A percentile compares a stretch with the other conserved stretches of the same genome.
These are phyloP conservation scores for Leccinum ochraceum DNA, from an alignment of 768 basidiomycete species.

Conservation along the genomic window DNA sequence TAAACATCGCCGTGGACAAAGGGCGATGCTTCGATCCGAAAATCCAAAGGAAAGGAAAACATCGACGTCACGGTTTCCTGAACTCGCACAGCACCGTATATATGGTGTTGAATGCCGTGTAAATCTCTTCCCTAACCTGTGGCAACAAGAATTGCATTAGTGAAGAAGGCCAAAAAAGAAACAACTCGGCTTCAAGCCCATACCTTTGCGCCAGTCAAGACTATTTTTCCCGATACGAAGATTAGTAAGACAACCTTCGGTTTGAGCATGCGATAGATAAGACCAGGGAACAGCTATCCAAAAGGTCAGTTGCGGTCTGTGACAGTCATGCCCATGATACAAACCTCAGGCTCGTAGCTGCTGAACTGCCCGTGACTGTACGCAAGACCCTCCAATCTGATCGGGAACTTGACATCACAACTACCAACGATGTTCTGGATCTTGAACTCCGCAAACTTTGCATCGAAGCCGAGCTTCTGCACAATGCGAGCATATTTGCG, in stretches of 20 bases:
- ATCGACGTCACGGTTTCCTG: constrained; percentile 64
- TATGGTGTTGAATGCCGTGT: constrained; percentile 99
- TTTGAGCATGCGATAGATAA: constrained; percentile 99
- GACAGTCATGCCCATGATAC: constrained; percentile 26
- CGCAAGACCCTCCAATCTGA: constrained; percentile 94
- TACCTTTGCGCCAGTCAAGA: constrained; percentile 98
- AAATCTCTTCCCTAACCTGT: constrained; percentile 98
- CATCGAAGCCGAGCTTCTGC: constrained; percentile 98
- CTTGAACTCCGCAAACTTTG: constrained; percentile 99
- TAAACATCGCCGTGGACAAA: constrained; percentile 4
- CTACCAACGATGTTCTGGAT: constrained; percentile 99
- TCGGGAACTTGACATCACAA: constrained; percentile 99
- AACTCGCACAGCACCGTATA: constrained; percentile 98
- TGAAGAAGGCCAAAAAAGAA: constrained; percentile 26
- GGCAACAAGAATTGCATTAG: constrained; percentile 43
- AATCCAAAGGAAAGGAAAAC: constrained; percentile 1
- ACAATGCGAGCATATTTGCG: constrained; percentile 99
- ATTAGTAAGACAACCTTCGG: constrained; percentile 98
- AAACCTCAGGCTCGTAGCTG: constrained; percentile 95
- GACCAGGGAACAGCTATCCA: constrained; percentile 89
- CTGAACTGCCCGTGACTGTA: constrained; percentile 98
- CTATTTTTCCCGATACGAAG: constrained; percentile 99
- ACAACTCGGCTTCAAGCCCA: constrained; percentile 19
- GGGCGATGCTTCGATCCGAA: not conserved
- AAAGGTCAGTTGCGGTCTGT: not conserved